Evolutionary conservation across 257 asterid species (phyloP).

Genomic region (Petrea volubilis): DNA sequence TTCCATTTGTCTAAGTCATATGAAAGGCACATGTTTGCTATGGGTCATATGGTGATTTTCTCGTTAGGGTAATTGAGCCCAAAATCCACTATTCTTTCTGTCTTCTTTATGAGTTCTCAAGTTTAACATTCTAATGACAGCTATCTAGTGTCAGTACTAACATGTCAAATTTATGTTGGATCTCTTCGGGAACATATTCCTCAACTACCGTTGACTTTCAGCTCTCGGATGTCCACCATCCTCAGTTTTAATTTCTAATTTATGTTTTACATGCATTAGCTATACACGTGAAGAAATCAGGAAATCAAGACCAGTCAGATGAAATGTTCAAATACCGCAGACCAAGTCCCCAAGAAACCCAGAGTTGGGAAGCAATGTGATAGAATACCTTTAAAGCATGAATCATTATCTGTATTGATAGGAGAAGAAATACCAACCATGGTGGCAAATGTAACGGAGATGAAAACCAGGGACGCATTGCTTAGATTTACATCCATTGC

Average conservation of each 20-base stretch:
- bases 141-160: neutral
- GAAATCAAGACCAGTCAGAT: constrained; percentile 15
- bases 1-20: neutral
- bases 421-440: constrained; percentile 71
- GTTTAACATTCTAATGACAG: neutral
- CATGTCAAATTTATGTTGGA: neutral
- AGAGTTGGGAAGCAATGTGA: constrained; percentile 7
- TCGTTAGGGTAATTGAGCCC: neutral
- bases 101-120: neutral
- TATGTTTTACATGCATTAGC: neutral
- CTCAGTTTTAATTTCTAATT: neutral
- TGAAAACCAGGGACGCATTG: constrained; percentile 95
- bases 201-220: neutral
- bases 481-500: constrained; percentile 98
- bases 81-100: neutral
- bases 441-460: constrained; percentile 98
- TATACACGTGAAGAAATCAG: neutral
- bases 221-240: neutral
- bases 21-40: neutral
- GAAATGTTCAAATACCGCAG: constrained; percentile 17
- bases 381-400: constrained; percentile 10
- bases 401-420: neutral
- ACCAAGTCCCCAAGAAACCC: neutral
- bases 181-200: constrained; percentile 4
- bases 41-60: neutral